phyloP scores from a whole-genome alignment of 1,284 basidiomycete species.

The Trichosporon sp. region DNA sequence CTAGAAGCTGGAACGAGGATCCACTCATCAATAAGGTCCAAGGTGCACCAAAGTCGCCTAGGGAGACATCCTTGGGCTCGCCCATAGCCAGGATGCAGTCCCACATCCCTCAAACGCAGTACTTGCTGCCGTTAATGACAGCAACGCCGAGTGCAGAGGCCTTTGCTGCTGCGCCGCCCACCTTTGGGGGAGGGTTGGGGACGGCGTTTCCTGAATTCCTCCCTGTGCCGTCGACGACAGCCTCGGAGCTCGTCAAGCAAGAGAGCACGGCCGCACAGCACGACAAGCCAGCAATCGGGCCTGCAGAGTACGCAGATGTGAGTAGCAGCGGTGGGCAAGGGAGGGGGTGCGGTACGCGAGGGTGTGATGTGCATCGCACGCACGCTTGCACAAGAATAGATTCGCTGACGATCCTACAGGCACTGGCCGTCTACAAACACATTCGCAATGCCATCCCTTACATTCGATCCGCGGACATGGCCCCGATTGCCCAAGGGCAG shows the following conservation, averaged over 20 bases:
- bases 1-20: conserved; percentile 13
- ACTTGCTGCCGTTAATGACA: conserved; percentile 7
- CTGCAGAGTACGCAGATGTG: conserved; percentile 33
- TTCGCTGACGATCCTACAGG: conserved; percentile 16
- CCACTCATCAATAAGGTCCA: conserved; percentile 12
- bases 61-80: not conserved
- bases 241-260: not conserved
- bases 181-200: conserved; percentile 12
- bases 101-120: conserved; percentile 3
- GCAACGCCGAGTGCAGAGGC: not conserved
- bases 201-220: conserved; percentile 13
- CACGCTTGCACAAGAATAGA: not conserved
- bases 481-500: conserved; percentile 11
- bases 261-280: not conserved
- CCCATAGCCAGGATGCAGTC: conserved; percentile 14
- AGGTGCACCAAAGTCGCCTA: not conserved
- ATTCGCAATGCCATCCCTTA: conserved; percentile 26
- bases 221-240: not conserved
- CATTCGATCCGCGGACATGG: conserved; percentile 18
- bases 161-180: not conserved
- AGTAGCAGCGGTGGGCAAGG: conserved; percentile 10
- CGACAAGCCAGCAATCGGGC: conserved; percentile 11
- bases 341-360: not conserved
- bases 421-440: conserved; percentile 25
- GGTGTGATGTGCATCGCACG: not conserved